A percentile compares a stretch with the other conserved stretches of the same genome.
Evolutionary conservation across 768 basidiomycete species (phyloP).

Genomic region (Filobasidium wieringae): DNA sequence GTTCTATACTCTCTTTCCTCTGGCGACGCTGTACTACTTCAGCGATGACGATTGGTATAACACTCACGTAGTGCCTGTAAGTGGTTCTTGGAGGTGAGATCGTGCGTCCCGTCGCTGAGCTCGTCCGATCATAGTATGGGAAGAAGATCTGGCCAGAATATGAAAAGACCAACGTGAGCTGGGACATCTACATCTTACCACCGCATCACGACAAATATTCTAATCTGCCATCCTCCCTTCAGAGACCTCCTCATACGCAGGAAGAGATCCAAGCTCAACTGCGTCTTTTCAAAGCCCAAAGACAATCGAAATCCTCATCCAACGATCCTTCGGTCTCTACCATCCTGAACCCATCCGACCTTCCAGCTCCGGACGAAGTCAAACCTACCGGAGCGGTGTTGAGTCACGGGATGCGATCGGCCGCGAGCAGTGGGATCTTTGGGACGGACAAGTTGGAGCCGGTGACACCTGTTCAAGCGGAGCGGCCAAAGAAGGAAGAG

Average conservation of each 20-base stretch:
- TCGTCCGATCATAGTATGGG: background rate
- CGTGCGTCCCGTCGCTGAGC: background rate
- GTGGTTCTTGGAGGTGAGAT: background rate
- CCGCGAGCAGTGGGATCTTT: background rate
- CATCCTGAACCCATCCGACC: no score
- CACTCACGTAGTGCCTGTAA: conserved; percentile 11
- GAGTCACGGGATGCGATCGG: background rate
- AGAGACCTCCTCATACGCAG: conserved; percentile 12
- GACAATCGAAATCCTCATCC: background rate
- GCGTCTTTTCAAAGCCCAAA: conserved; percentile 3
- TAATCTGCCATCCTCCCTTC: background rate
- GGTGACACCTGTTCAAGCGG: background rate
- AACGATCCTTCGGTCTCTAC: background rate
- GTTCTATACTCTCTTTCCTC: conserved; percentile 8
- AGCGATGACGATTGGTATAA: conserved; percentile 14
- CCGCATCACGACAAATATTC: background rate
- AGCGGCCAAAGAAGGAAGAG: background rate
- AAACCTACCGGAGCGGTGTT: background rate
- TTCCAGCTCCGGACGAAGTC: no score
- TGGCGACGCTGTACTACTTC: conserved; percentile 10
- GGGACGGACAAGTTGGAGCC: background rate
- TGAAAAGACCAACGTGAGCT: conserved; percentile 9
- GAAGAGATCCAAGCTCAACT: conserved; percentile 13
- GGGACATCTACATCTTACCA: background rate
- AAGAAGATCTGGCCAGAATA: conserved; percentile 14